phyloP scores from a whole-genome alignment of 345 rosid species.

The Acer negundo region DNA sequence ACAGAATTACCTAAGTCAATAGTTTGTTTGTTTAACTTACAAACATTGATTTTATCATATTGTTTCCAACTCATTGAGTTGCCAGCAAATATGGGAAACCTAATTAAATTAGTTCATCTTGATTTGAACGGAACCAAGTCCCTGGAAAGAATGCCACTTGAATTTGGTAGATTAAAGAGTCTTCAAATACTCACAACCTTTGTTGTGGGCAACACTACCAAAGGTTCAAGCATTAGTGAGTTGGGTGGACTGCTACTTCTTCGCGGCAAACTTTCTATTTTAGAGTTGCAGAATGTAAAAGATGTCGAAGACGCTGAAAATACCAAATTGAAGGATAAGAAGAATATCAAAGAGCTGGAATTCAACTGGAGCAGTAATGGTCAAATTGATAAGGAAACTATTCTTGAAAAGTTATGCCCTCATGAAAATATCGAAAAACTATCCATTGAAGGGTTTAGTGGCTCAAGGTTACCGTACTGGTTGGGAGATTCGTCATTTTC shows the following conservation, averaged over 20 bases:
- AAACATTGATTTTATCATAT: slow-evolving; percentile 33
- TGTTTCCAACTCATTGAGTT: slow-evolving; percentile 33
- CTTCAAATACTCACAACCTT: slow-evolving; percentile 33
- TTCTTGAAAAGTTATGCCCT: slow-evolving; percentile 35
- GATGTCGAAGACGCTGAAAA: slow-evolving; percentile 30
- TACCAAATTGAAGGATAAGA: slow-evolving; percentile 29
- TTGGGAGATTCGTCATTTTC: slow-evolving; percentile 30
- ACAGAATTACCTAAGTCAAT: slow-evolving; percentile 32
- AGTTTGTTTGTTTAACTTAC: slow-evolving; percentile 30
- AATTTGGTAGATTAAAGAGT: slow-evolving; percentile 30
- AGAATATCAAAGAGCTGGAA: slow-evolving; percentile 29
- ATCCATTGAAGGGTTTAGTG: slow-evolving; percentile 28
- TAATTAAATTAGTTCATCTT: slow-evolving; percentile 34
- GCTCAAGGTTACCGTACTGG: slow-evolving; percentile 38
- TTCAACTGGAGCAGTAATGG: slow-evolving; percentile 30
- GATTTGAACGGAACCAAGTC: slow-evolving; percentile 32
- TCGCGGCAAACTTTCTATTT: slow-evolving; percentile 32
- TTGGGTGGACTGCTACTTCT: slow-evolving; percentile 31
- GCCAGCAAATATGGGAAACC: slow-evolving; percentile 31
- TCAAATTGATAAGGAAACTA: slow-evolving; percentile 20
- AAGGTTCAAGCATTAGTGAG: slow-evolving; percentile 27
- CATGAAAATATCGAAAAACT: slow-evolving; percentile 30
- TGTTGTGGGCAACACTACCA: slow-evolving; percentile 15
- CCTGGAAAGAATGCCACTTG: slow-evolving; percentile 33
- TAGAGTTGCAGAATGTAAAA: slow-evolving; percentile 33